Percentiles rank a stretch among this genome's conserved stretches.
phyloP scores from a whole-genome alignment of 176 grass and related monocot genomes.

The Lolium rigidum region DNA sequence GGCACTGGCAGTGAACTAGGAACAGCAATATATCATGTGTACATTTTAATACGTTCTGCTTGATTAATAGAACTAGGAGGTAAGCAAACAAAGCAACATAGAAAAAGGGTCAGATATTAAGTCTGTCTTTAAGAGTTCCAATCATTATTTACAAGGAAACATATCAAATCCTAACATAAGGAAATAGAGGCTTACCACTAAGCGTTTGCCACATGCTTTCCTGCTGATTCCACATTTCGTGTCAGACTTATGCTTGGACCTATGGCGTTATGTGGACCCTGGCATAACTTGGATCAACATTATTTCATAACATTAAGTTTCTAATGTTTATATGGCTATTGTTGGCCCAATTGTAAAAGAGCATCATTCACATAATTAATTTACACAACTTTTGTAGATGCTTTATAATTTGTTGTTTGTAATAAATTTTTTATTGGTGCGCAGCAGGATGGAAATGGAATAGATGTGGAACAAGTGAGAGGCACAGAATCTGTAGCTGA shows the following conservation, averaged over 20 bases:
- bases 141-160: neutral
- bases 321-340: neutral
- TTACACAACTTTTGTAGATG: neutral
- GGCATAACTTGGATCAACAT: neutral
- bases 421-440: conserved; percentile 28
- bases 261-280: neutral
- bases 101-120: neutral
- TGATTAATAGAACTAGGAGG: neutral
- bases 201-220: neutral
- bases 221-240: neutral
- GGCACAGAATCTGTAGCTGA: conserved; percentile 45
- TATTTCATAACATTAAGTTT: conserved; percentile 28
- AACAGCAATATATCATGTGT: no score
- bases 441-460: conserved; percentile 44
- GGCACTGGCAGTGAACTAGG: neutral
- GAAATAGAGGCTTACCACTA: neutral
- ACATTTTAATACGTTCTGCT: neutral
- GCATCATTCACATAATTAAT: neutral
- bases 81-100: no score
- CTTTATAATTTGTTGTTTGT: neutral
- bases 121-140: neutral
- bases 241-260: neutral
- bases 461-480: conserved; percentile 30
- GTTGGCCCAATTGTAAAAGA: conserved; percentile 15
- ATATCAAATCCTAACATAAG: neutral